Base-by-base conservation (phyloP, 73 alveolate genomes). In the Paraurostyla sp. region DNA sequence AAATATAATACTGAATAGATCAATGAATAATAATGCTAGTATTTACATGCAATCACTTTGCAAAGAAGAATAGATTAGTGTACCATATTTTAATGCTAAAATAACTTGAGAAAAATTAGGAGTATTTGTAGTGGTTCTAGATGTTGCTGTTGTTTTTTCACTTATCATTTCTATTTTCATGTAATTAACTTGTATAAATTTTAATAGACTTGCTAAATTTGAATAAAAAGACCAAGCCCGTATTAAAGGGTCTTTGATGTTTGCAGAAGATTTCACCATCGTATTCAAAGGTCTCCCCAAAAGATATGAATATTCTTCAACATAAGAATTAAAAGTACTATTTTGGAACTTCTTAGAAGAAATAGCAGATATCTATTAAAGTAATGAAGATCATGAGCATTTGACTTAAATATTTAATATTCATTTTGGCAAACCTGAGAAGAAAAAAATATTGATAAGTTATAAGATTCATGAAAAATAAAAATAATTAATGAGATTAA, bases 221-320 rank as follows among this genome's bases (percentile, higher is more conserved):
- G 93, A 85, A 30, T 73, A 73, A 6, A 6, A 46, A 4, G 85
- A 71, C 15, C 51, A 48, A n/a, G 25, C 22, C 30, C 83, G 48
- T 35, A 54, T 71, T 18, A 48, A 85, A 0, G 80, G 50, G 18
- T 3, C 33, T 27, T 32, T 42, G 0, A 73, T 69, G 23, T 30
- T 27, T 42, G 49, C 89, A 0, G 46, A 59, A 1, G 93, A 87
- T 41, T 87, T 87, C 38, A 35, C 93, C 3, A 54, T 76, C 0
- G 41, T 25, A 23, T 32, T 87, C 0, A 25, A 52, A 20, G 76
- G 52, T 56, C 35, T 87, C 15, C 89, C 93, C 3, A 32, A 11
- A n/a, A 48, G 30, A 16, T 2, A 25, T 0, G 62, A 87, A 15
- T 46, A 18, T n/a, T n/a, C n/a, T n/a, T n/a, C n/a, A n/a, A n/a